Evolutionary conservation across 1,284 basidiomycete species (phyloP).

Genomic region (Bjerkandera adusta): DNA sequence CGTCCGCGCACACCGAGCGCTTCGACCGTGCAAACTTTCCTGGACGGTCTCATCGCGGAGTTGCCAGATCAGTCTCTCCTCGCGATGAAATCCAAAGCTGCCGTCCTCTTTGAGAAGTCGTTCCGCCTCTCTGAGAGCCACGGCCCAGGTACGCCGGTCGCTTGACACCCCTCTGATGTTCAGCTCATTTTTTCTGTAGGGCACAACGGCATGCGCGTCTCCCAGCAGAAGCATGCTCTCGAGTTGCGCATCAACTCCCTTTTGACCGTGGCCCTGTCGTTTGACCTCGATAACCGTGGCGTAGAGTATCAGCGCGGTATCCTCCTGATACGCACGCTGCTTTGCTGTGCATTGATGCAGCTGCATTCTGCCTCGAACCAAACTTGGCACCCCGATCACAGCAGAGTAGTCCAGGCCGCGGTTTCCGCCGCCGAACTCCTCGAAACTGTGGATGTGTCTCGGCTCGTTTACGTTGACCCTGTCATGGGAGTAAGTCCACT

Average conservation of each 20-base stretch:
- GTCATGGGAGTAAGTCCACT: constrained; percentile 27
- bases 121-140: constrained; percentile 25
- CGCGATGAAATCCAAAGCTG: constrained; percentile 36
- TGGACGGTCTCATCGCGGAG: constrained; percentile 26
- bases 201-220: neutral
- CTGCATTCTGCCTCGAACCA: constrained; percentile 33
- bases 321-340: constrained; percentile 34
- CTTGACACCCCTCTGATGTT: neutral
- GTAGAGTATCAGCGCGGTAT: constrained; percentile 24
- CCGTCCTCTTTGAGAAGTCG: constrained; percentile 35
- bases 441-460: constrained; percentile 17
- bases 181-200: neutral
- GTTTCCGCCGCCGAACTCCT: constrained; percentile 25
- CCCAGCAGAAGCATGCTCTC: constrained; percentile 18
- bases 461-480: constrained; percentile 26
- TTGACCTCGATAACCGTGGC: constrained; percentile 17
- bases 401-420: constrained; percentile 26
- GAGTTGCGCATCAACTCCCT: constrained; percentile 32
- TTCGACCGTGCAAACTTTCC: constrained; percentile 31
- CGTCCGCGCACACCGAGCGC: constrained; percentile 21
- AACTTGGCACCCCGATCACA: constrained; percentile 22
- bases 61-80: constrained; percentile 25
- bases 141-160: constrained; percentile 23
- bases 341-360: constrained; percentile 34
- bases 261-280: constrained; percentile 22